Percentiles rank a stretch among this genome's conserved stretches.
phyloP scores from a whole-genome alignment of 768 basidiomycete species.

The Amanita rubescens region DNA sequence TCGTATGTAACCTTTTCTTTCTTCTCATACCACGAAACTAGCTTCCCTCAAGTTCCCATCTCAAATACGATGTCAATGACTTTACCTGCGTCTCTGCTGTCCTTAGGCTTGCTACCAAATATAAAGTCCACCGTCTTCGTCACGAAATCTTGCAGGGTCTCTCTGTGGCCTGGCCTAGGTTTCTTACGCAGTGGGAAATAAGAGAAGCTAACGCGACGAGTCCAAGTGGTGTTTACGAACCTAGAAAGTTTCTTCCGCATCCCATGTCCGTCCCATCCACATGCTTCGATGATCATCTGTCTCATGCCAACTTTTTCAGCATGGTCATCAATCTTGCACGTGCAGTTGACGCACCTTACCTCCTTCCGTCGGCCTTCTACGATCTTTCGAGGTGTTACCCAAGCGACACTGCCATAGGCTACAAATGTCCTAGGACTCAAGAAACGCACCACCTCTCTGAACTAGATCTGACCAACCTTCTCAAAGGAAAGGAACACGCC shows the following conservation, averaged over 20 bases:
- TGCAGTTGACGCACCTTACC: slow-evolving; percentile 43
- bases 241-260: slow-evolving; percentile 51
- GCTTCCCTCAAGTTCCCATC: slow-evolving; percentile 29
- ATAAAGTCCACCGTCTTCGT: slow-evolving; percentile 51
- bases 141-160: slow-evolving; percentile 49
- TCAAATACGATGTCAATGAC: slow-evolving; percentile 40
- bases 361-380: slow-evolving; percentile 73
- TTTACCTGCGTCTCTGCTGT: slow-evolving; percentile 50
- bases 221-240: slow-evolving; percentile 43
- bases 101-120: slow-evolving; percentile 58
- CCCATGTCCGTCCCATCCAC: slow-evolving; percentile 47
- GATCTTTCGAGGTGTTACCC: slow-evolving; percentile 66
- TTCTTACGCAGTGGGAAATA: slow-evolving; percentile 57
- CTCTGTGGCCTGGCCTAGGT: slow-evolving; percentile 49
- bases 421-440: slow-evolving; percentile 29
- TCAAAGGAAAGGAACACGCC: slow-evolving; percentile 65
- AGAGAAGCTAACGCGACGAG: slow-evolving; percentile 54
- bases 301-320: neutral
- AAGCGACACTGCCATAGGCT: slow-evolving; percentile 51
- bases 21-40: neutral
- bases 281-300: neutral
- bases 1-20: slow-evolving; percentile 37
- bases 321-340: slow-evolving; percentile 58
- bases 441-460: slow-evolving; percentile 36
- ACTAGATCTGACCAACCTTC: slow-evolving; percentile 48